These are phyloP conservation scores for Pythium chondricola DNA, from an alignment of 352 stramenopile genomes.

Conservation along the genomic window DNA sequence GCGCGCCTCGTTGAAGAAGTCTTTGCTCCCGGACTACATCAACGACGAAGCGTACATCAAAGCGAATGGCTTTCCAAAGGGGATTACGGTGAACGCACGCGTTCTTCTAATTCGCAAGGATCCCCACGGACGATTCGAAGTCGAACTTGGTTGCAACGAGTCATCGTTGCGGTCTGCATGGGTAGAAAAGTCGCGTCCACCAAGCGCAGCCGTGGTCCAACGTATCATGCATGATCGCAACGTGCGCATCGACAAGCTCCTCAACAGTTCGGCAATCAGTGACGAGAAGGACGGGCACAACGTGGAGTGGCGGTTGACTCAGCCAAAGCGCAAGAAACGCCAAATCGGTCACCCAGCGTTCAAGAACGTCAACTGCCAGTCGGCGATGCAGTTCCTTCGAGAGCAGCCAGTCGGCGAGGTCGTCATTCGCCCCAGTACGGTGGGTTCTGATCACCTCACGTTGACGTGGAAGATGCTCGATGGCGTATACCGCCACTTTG, in stretches of 20 bases:
- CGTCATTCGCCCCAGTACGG: constrained; percentile 78
- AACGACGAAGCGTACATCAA: constrained; percentile 21
- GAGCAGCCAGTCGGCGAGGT: constrained; percentile 76
- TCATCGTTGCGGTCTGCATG: too few relatives aligned
- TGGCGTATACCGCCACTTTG: constrained; percentile 83
- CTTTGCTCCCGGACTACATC: constrained; percentile 78
- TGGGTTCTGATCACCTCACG: constrained; percentile 80
- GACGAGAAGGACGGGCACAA: constrained; percentile 58
- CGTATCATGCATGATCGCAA: constrained; percentile 62
- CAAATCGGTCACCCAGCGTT: constrained; percentile 84
- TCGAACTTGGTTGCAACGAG: constrained; percentile 76
- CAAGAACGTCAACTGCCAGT: constrained; percentile 83
- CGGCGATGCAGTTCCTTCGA: constrained; percentile 75
- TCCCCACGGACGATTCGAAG: constrained; percentile 64
- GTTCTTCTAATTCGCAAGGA: constrained; percentile 72
- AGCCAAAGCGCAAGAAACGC: constrained; percentile 76
- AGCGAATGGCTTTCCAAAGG: constrained; percentile 60
- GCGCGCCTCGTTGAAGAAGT: constrained; percentile 66
- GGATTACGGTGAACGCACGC: constrained; percentile 84
- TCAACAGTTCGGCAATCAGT: constrained; percentile 69
- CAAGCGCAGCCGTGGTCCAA: constrained; percentile 39
- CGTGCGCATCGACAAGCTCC: constrained; percentile 58
- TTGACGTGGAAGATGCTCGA: constrained; percentile 88
- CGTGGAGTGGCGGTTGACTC: constrained; percentile 18
- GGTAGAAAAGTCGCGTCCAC: constrained; percentile 36